phyloP scores from a whole-genome alignment of 2,329 filamentous ascomycete genomes.

The Cadophora gregata region DNA sequence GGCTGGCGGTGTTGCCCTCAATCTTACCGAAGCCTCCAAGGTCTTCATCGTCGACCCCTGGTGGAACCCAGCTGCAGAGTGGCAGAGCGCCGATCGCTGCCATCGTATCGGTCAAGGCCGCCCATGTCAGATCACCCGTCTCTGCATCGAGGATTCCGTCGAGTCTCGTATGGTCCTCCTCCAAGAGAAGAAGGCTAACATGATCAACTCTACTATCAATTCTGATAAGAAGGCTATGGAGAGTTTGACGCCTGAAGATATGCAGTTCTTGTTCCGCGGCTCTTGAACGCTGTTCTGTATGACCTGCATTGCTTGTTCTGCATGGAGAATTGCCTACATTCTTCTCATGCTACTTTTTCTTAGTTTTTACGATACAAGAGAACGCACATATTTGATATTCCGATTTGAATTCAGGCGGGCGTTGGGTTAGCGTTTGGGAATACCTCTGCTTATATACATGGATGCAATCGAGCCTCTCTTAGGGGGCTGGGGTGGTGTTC shows the following conservation, averaged over 20 bases:
- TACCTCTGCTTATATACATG: background rate
- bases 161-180: conserved; percentile 94
- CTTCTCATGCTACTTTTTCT: background rate
- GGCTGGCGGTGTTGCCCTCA: conserved; percentile 93
- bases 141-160: conserved; percentile 96
- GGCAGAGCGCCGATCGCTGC: conserved; percentile 93
- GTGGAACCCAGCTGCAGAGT: conserved; percentile 99
- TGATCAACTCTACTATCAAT: conserved; percentile 98
- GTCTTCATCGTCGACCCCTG: conserved; percentile 98
- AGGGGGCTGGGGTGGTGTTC: conserved; percentile 1
- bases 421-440: conserved; percentile 15
- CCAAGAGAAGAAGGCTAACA: conserved; percentile 97
- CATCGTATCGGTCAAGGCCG: conserved; percentile 96
- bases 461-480: background rate
- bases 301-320: background rate
- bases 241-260: conserved; percentile 85
- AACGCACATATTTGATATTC: conserved; percentile 7
- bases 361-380: background rate
- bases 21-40: conserved; percentile 90
- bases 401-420: background rate
- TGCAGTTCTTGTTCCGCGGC: conserved; percentile 95
- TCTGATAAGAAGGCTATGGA: conserved; percentile 91
- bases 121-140: conserved; percentile 90
- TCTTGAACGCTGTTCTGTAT: background rate
- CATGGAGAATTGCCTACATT: background rate